phyloP scores from a whole-genome alignment of 1,139 yeast species.

The Scheffersomyces parashehatae region DNA sequence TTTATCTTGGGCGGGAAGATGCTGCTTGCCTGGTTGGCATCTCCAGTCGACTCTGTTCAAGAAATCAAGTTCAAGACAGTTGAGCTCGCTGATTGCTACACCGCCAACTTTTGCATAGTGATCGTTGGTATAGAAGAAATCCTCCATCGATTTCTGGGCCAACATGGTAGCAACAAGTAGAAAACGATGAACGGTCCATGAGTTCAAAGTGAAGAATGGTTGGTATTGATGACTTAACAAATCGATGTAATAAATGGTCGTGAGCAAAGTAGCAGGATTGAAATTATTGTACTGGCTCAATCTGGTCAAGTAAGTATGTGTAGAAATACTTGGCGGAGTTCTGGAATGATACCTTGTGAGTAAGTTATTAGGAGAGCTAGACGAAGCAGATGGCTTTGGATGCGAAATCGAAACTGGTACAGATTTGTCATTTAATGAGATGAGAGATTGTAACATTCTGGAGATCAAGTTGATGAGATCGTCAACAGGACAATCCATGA shows the following conservation, averaged over 20 bases:
- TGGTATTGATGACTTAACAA: conserved; percentile 72
- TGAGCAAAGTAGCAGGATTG: conserved; percentile 76
- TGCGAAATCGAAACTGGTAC: conserved; percentile 37
- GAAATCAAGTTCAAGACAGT: conserved; percentile 86
- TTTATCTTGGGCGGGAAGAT: conserved; percentile 13
- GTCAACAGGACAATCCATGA: conserved; percentile 65
- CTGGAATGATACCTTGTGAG: conserved; percentile 91
- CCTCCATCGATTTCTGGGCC: conserved; percentile 91
- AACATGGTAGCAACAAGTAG: conserved; percentile 87
- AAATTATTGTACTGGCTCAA: conserved; percentile 81
- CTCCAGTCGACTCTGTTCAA: conserved; percentile 76
- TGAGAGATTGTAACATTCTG: conserved; percentile 76
- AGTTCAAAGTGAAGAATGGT: conserved; percentile 78
- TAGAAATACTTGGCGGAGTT: conserved; percentile 86
- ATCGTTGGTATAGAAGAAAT: conserved; percentile 87
- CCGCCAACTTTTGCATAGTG: conserved; percentile 98
- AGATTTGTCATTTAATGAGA: conserved; percentile 64
- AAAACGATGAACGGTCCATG: conserved; percentile 91
- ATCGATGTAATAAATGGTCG: conserved; percentile 87
- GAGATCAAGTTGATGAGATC: conserved; percentile 73
- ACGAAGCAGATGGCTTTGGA: conserved; percentile 18
- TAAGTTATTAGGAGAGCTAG: conserved; percentile 23
- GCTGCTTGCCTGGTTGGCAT: conserved; percentile 42
- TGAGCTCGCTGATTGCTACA: conserved; percentile 79
- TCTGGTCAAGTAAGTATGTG: conserved; percentile 73